These are phyloP conservation scores for Spongospora subterranea DNA, from an alignment of 208 protist genomes.

Conservation along the genomic window DNA sequence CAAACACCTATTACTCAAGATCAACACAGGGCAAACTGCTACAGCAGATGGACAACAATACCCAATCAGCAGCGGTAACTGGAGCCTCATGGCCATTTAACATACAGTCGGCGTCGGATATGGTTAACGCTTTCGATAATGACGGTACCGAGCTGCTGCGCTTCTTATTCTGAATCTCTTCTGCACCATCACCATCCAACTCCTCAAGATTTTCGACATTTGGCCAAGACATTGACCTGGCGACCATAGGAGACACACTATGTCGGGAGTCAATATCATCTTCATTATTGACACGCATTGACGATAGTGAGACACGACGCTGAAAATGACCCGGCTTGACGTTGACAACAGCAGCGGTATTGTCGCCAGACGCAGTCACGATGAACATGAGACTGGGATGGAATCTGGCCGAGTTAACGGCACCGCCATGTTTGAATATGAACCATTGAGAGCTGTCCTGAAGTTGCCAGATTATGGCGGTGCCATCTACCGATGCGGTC, in stretches of 20 bases:
- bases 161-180: background rate
- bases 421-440: constrained; percentile 4
- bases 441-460: background rate
- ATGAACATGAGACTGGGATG: background rate
- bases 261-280: background rate
- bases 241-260: background rate
- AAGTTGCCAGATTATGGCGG: constrained; percentile 9
- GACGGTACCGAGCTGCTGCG: background rate
- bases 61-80: constrained; percentile 28
- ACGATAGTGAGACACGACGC: background rate
- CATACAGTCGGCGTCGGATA: background rate
- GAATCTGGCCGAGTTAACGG: constrained; percentile 7
- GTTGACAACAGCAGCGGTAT: background rate
- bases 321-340: background rate
- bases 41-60: background rate
- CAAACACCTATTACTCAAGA: background rate
- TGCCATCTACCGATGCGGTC: constrained; percentile 22
- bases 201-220: too few relatives aligned
- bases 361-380: constrained; percentile 37
- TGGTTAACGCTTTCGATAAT: background rate
- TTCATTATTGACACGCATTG: background rate
- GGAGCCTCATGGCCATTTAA: background rate
- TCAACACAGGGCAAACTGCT: background rate
- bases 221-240: constrained; percentile 26
- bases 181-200: background rate